phyloP scores from a whole-genome alignment of 2,329 filamentous ascomycete species.

The Penicillium fuscoglaucum region DNA sequence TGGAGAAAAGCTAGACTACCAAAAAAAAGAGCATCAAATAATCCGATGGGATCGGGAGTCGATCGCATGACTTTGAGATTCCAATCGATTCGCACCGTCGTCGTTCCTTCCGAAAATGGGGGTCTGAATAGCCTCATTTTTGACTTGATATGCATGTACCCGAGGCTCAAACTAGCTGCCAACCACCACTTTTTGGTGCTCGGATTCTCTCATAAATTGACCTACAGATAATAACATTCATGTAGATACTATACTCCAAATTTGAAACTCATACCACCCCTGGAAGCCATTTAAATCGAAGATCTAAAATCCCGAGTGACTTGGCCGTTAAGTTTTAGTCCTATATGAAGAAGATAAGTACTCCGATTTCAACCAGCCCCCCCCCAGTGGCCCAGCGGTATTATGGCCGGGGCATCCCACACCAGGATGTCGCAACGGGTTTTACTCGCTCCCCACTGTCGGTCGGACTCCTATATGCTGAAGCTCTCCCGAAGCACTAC shows the following conservation, averaged over 20 bases:
- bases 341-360: not conserved
- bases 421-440: constrained; percentile 1
- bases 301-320: not conserved
- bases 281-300: not conserved
- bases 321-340: not conserved
- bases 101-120: not conserved
- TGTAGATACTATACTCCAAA: not conserved
- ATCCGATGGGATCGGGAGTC: not conserved
- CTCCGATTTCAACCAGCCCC: not conserved
- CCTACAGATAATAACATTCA: rapidly evolving
- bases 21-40: not conserved
- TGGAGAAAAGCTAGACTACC: not conserved
- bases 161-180: not conserved
- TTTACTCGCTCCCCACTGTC: not conserved
- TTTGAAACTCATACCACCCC: not conserved
- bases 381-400: not conserved
- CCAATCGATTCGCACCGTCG: not conserved
- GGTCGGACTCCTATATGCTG: not conserved
- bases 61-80: not conserved
- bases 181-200: not conserved
- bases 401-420: not conserved
- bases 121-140: not conserved
- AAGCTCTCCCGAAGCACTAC: not conserved
- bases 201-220: not conserved
- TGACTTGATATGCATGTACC: not conserved